Evolutionary conservation across 306 rosid genomes (phyloP), one percentile per base, ranked within the genome.

Genomic region (Rubus parviflorus): DNA sequence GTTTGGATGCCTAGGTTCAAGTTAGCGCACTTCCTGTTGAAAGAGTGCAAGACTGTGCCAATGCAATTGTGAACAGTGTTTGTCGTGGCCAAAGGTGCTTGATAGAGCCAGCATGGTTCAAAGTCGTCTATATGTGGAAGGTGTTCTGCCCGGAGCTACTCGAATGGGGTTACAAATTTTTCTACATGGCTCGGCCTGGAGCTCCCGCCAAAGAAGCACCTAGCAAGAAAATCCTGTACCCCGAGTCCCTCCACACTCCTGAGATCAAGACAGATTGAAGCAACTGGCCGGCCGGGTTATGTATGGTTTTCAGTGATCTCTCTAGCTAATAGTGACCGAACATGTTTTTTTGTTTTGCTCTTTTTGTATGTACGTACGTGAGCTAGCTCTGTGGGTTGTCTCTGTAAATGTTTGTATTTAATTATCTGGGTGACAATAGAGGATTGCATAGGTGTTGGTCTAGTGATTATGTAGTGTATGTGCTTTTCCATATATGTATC

Each of bases 91-190:
- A 85, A 2, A 63, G 83, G 73, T 75, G 57, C 78, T 52, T 82
- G 80, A 87, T 85, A 2, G 79, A 80, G 81, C 91, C 87, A 22
- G 16, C 81, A 12, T 85, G 88, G 91, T 85, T 51, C 53, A 73
- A 68, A 52, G 78, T 58, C 14, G 19, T 80, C 1, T 82, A 79
- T 38, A 42, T 52, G 10, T 84, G 81, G 84, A 87, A 52, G 69
- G 81, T 81, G 62, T 73, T 84, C 5, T 87, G 61, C 58, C 86
- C 88, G n/a, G 83, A 87, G 81, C 1, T 87, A 43, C 5, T 87
- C 0, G 83, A 87, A 54, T 77, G 86, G 81, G 30, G 66, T 52
- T 76, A 4, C 49, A 51, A 56, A 49, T 42, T 83, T 3, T 11
- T 68, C 19, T 62, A 80, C 37, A 56, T 73, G 42, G 23, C 30